phyloP scores from a whole-genome alignment of 176 grass and related monocot species.

The Cenchrus purpureus region DNA sequence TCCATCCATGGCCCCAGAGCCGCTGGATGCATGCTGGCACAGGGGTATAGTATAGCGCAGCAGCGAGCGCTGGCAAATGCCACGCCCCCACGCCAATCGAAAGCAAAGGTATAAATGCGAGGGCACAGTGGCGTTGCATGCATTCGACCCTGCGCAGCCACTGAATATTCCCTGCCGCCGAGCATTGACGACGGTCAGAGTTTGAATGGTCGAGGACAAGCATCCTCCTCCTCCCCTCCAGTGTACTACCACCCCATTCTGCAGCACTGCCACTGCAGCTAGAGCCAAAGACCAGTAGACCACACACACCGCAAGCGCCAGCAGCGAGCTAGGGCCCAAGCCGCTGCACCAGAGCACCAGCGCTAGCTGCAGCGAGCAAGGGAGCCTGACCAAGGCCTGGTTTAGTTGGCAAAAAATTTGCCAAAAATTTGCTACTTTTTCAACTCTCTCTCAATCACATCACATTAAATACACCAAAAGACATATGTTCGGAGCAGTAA shows the following conservation, averaged over 20 bases:
- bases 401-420: too few relatives aligned
- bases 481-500: too few relatives aligned
- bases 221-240: background rate
- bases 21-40: too few relatives aligned
- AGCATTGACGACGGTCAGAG: conserved; percentile 52
- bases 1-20: background rate
- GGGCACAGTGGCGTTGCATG: conserved; percentile 50
- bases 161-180: conserved; percentile 66
- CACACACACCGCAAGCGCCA: too few relatives aligned
- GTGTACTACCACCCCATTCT: background rate
- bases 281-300: background rate
- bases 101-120: conserved; percentile 53
- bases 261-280: background rate
- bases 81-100: conserved; percentile 37
- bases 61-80: background rate
- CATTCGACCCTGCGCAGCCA: conserved; percentile 48
- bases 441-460: too few relatives aligned
- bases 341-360: background rate
- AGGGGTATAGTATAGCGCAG: background rate
- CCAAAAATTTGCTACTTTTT: too few relatives aligned
- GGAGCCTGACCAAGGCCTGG: too few relatives aligned
- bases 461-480: too few relatives aligned
- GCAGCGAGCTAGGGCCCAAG: background rate
- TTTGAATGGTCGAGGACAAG: conserved; percentile 47
- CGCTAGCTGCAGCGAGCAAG: background rate